These are phyloP conservation scores for Myxozyma mucilagina DNA, from an alignment of 805 yeast genomes.

Conservation along the genomic window DNA sequence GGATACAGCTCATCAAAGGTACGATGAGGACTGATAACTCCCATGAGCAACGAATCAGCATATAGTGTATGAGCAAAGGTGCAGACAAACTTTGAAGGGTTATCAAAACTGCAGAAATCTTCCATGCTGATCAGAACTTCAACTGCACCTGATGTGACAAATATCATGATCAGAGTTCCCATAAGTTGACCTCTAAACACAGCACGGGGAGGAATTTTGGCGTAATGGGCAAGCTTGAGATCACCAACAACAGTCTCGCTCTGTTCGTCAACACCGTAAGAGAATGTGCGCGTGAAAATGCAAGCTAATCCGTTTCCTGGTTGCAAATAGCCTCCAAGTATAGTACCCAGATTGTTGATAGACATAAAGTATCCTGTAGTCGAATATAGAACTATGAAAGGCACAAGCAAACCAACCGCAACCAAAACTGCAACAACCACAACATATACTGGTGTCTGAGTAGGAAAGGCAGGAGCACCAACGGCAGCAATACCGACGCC, in stretches of 20 bases:
- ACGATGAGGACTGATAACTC: slow-evolving; percentile 61
- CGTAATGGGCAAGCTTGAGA: slow-evolving; percentile 64
- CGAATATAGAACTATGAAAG: slow-evolving; percentile 62
- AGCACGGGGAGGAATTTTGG: slow-evolving; percentile 62
- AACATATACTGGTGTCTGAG: slow-evolving; percentile 62
- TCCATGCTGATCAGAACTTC: slow-evolving; percentile 33
- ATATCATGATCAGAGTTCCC: slow-evolving; percentile 50
- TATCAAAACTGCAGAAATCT: slow-evolving; percentile 48
- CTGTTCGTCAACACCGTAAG: slow-evolving; percentile 55
- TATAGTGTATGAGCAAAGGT: slow-evolving; percentile 50
- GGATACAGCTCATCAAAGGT: slow-evolving; percentile 57
- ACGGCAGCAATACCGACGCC: slow-evolving; percentile 39
- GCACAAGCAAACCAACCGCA: slow-evolving; percentile 57
- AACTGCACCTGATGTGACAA: slow-evolving; percentile 46
- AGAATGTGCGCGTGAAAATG: slow-evolving; percentile 61
- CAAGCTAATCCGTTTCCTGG: slow-evolving; percentile 38
- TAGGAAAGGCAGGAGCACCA: slow-evolving; percentile 27
- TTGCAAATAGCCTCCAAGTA: slow-evolving; percentile 15
- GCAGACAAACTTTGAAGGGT: slow-evolving; percentile 50
- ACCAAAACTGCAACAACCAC: slow-evolving; percentile 56
- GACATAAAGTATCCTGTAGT: slow-evolving; percentile 62
- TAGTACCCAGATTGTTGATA: slow-evolving; percentile 42
- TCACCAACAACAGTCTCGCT: slow-evolving; percentile 57
- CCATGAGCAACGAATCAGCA: slow-evolving; percentile 63
- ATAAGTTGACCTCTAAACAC: slow-evolving; percentile 54